Percentiles rank a stretch among this genome's conserved stretches.
phyloP scores from a whole-genome alignment of 768 basidiomycete species.

The Leccinum obscurum region DNA sequence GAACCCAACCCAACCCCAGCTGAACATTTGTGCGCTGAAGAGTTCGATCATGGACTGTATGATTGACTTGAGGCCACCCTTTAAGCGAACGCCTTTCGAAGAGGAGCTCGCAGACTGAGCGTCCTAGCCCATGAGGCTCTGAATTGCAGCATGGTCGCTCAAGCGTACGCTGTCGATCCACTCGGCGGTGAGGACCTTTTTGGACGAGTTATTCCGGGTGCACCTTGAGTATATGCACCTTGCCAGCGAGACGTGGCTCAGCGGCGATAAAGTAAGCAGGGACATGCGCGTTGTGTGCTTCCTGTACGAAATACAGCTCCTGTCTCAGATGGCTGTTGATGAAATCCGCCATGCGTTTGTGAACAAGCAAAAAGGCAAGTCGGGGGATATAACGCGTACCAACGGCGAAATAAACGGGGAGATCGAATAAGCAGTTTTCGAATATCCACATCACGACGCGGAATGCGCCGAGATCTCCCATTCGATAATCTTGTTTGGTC shows the following conservation, averaged over 20 bases:
- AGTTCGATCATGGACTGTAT: slow-evolving; percentile 89
- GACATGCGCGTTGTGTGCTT: slow-evolving; percentile 73
- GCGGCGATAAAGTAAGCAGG: slow-evolving; percentile 55
- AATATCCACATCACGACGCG: slow-evolving; percentile 76
- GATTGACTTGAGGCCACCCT: slow-evolving; percentile 60
- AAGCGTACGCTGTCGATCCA: slow-evolving; percentile 81
- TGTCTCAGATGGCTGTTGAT: slow-evolving; percentile 79
- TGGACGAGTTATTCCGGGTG: slow-evolving; percentile 66
- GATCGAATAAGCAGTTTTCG: slow-evolving; percentile 77
- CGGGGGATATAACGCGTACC: slow-evolving; percentile 42
- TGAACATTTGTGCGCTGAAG: slow-evolving; percentile 88
- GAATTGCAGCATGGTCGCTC: slow-evolving; percentile 60
- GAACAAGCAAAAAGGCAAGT: neutral
- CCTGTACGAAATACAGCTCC: slow-evolving; percentile 80
- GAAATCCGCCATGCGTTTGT: slow-evolving; percentile 49
- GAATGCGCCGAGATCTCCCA: slow-evolving; percentile 57
- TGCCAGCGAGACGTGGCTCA: slow-evolving; percentile 68
- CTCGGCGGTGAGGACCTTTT: slow-evolving; percentile 79
- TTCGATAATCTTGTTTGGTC: slow-evolving; percentile 56
- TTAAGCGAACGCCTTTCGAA: slow-evolving; percentile 30
- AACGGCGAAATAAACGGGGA: slow-evolving; percentile 80
- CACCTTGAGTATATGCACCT: slow-evolving; percentile 78
- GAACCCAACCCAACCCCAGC: slow-evolving; percentile 77
- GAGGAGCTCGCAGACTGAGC: too few relatives aligned
- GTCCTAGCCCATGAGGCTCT: slow-evolving; percentile 51